Evolutionary conservation across 495 filamentous ascomycete species (phyloP), one percentile per base, ranked within the genome.

Genomic region (Hypoxylon perforatum): DNA sequence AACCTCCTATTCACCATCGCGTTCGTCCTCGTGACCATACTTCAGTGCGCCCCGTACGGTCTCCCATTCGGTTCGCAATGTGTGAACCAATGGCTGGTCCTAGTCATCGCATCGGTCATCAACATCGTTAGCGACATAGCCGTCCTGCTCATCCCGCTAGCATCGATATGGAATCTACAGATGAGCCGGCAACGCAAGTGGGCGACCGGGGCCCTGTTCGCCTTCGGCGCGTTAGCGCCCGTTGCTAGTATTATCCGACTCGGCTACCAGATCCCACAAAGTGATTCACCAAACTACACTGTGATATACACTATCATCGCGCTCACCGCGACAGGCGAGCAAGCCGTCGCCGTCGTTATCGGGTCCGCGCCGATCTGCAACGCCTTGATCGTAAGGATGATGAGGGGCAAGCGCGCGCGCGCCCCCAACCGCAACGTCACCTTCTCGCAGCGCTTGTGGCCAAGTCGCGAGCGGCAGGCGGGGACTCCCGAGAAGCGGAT

Each of bases 301-400:
- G 44, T 57, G 22, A 64, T 50, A 15, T 64, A 64, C 33, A 44
- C 61, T 0, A 64, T 64, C 1, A 33, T 58, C 1, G 9, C 50
- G 30, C n/a, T 64, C 15, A 41, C 51, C 35, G 53, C 77, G 21
- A 57, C 68, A n/a, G 72, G 69, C n/a, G 73, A 76, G 46, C 67
- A 73, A 28, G 28, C 42, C 7, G 53, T 64, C 6, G 61, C 61
- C 9, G 51, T 45, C 30, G 58, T 64, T 17, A 47, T 58, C 23
- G 61, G 61, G 14, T 64, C 53, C 18, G 61, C 53, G 8, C 61
- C 61, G 5, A 42, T 64, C 23, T 45, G 42, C 6, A 64, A 47
- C 28, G 61, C 42, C 4, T 36, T 51, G 22, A 23, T 58, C n/a
- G 35, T 64, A 23, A 41, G 52, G 18, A 15, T 47, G 30, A 35